Conservation (phyloP, 805 yeast species). For the Saturnispora bothae region DNA sequence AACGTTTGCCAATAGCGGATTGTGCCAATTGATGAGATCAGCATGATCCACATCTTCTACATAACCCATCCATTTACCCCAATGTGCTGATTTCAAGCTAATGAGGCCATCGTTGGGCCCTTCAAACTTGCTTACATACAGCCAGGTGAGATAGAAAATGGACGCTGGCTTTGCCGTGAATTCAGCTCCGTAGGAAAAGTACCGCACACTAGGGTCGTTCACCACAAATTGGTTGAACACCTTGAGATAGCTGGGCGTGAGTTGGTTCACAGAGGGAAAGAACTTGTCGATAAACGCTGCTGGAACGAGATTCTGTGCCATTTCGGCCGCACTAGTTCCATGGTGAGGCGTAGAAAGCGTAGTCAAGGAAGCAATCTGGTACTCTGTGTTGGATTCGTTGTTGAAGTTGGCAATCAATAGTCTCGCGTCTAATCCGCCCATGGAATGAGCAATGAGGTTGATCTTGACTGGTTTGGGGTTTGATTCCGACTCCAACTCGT, state of each 20-base stretch:
- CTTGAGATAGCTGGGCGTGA: conserved; percentile 46
- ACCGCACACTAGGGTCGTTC: conserved; percentile 53
- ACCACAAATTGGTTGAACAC: conserved; percentile 42
- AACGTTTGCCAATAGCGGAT: conserved; percentile 33
- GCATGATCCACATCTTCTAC: conserved; percentile 71
- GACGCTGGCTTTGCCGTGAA: conserved; percentile 54
- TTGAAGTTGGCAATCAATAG: conserved; percentile 53
- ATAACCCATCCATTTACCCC: conserved; percentile 82
- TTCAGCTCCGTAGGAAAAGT: conserved; percentile 77
- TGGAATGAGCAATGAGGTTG: conserved; percentile 78
- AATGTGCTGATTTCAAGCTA: conserved; percentile 61
- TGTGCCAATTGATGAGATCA: conserved; percentile 79
- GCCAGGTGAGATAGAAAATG: conserved; percentile 56
- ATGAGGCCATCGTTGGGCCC: conserved; percentile 82
- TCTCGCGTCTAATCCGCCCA: conserved; percentile 89
- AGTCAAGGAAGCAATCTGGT: conserved; percentile 55
- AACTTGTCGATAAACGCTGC: conserved; percentile 11
- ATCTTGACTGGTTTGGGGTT: conserved; percentile 35
- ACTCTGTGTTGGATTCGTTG: conserved; percentile 33
- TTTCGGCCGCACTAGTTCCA: conserved; percentile 79
- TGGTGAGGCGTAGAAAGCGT: conserved; percentile 84
- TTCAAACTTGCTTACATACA: conserved; percentile 36
- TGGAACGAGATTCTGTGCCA: conserved; percentile 30
- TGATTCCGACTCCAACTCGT: conserved; percentile 14
- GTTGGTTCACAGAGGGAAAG: conserved; percentile 44